Percentiles rank a stretch among this genome's conserved stretches.
phyloP scores from a whole-genome alignment of 2,329 filamentous ascomycete species.

The Hypoxylon rubiginosum region DNA sequence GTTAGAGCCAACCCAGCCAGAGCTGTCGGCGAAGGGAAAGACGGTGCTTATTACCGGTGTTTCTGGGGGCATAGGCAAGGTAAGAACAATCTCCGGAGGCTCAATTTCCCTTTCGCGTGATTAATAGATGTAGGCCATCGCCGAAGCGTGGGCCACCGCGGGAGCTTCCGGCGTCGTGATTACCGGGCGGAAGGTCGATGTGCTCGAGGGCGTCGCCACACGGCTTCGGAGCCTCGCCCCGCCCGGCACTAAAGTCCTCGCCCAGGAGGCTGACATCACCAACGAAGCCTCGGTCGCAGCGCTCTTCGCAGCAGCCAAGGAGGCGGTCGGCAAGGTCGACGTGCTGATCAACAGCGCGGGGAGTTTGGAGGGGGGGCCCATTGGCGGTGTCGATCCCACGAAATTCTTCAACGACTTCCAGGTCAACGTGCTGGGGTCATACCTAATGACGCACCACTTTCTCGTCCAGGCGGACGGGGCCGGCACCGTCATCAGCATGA shows the following conservation, averaged over 20 bases:
- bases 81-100: slow-evolving; percentile 24
- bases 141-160: slow-evolving; percentile 41
- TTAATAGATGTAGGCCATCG: slow-evolving; percentile 39
- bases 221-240: slow-evolving; percentile 30
- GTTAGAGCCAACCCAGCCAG: slow-evolving; percentile 39
- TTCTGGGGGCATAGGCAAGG: slow-evolving; percentile 42
- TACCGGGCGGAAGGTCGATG: slow-evolving; percentile 41
- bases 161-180: slow-evolving; percentile 41
- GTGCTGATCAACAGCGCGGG: slow-evolving; percentile 40
- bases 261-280: slow-evolving; percentile 37
- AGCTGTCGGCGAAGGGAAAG: slow-evolving; percentile 42
- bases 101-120: slow-evolving; percentile 15
- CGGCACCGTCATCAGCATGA: slow-evolving; percentile 39
- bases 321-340: slow-evolving; percentile 34
- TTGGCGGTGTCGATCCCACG: slow-evolving; percentile 29
- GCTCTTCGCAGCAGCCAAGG: slow-evolving; percentile 33
- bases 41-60: slow-evolving; percentile 44
- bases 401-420: slow-evolving; percentile 36
- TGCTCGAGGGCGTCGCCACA: slow-evolving; percentile 36
- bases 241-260: slow-evolving; percentile 35
- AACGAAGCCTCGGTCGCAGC: slow-evolving; percentile 35
- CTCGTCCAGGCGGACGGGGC: slow-evolving; percentile 35
- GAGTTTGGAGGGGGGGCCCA: slow-evolving; percentile 20
- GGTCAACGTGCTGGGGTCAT: slow-evolving; percentile 41
- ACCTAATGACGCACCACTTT: slow-evolving; percentile 38